Evolutionary conservation across 352 stramenopile species (phyloP), one percentile per base, ranked within the genome.

Genomic region (Bremia lactucae): DNA sequence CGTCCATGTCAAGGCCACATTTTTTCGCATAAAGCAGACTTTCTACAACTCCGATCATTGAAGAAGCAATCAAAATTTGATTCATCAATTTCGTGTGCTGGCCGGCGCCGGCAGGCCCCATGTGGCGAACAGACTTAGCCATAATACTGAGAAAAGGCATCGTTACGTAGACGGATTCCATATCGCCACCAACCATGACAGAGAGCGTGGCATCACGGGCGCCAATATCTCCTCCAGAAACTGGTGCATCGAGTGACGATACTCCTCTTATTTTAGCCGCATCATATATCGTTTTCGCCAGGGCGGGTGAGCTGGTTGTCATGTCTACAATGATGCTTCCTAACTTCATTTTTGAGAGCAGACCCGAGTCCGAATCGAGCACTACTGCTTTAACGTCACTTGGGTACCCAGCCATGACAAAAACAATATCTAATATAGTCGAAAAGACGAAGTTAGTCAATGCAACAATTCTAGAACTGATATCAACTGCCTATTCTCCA

Each of bases 71-170:
- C 55, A 90, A 45, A 49, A 91, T 87, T 49, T 96, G 85, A 57
- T 95, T 96, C 42, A 96, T 83, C 80, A 94, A 93, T 68, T 96
- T 95, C 13, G 84, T 94, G 50, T 93, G 76, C 46, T 95, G 82
- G 0, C 85, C 85, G 23, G 78, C 68, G 3, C 84, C 86, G 13
- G 82, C 46, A 8, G 65, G 64, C 19, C 86, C 86, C 76, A 95
- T 94, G 59, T 95, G 80, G 7, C 77, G 72, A 43, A 95, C 68
- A 26, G 90, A 94, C 49, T 90, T 93, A 49, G 84, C 83, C 67
- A 96, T 84, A 26, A 92, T 60, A 34, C 80, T 83, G 44, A 95
- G 82, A 39, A 94, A 76, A 11, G 84, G 84, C 68, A 89, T 85
- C 22, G 84, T 67, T 1, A 59, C 56, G 37, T 91, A 85, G 39